Base-by-base conservation (phyloP, 306 rosid species). In the Argentina anserina region DNA sequence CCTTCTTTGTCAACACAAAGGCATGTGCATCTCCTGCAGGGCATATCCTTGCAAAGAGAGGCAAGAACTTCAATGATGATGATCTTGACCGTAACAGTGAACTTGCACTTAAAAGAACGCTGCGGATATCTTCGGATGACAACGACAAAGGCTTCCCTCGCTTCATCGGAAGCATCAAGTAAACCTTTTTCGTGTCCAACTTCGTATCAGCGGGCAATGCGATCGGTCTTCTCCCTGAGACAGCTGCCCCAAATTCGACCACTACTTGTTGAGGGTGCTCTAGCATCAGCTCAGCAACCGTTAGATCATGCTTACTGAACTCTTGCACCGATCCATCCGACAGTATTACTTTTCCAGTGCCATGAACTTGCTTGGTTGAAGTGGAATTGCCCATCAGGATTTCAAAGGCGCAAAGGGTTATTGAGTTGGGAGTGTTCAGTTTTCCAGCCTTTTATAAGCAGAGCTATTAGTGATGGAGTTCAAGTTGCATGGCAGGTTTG, bases 241-340 rank as follows among this genome's bases (percentile, higher is more conserved):
- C 10, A 6, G 90, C 89, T 0, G 92, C 73, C 23, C 66, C 64
- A 28, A 88, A 83, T 37, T 94, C 98, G 5, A 91, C 88, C 50
- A 94, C 98, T 4, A 90, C 96, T 1, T 91, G 90, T n/a, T 84
- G 93, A 1, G 97, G 96, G 74, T 94, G 84, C 39, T 91, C 98
- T 45, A 91, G 37, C 98, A 94, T 94, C 6, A 94, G 71, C 87
- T 91, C 98, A 9, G 95, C 98, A 26, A 39, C 98, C 0, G 87
- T 88, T 28, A 89, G 0, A 21, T 64, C 69, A 1, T 87, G 84
- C 3, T 85, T 43, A 10, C 85, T 81, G 46, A 94, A 84, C 73
- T 88, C 84, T 2, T 83, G 84, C 63, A 94, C 81, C 2, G 92
- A 86, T 2, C 98, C 97, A 26, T 94, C 84, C 12, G 78, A 84